Percentiles rank a stretch among this genome's conserved stretches.
phyloP scores from a whole-genome alignment of 306 rosid genomes.

The Rubus idaeus region DNA sequence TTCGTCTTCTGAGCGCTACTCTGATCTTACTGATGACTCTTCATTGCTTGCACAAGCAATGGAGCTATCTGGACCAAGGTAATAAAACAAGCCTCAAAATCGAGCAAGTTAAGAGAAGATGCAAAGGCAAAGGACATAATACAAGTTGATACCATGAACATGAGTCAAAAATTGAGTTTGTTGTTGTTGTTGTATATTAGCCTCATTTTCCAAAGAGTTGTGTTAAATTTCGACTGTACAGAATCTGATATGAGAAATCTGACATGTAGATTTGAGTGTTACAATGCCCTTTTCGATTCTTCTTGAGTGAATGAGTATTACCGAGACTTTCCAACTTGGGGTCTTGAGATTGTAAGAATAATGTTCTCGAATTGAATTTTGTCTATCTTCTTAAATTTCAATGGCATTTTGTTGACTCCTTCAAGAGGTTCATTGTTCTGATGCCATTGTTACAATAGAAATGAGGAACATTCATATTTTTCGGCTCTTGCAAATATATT shows the following conservation, averaged over 20 bases:
- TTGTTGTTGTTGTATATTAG: constrained; percentile 48
- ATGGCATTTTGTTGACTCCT: constrained; percentile 15
- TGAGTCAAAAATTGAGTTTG: constrained; percentile 31
- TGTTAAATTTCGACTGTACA: constrained; percentile 49
- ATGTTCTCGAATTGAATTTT: constrained; percentile 31
- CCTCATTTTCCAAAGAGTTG: constrained; percentile 23
- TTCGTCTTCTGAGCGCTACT: constrained; percentile 82
- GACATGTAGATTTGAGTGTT: constrained; percentile 35
- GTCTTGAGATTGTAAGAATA: constrained; percentile 40
- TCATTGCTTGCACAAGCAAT: constrained; percentile 93
- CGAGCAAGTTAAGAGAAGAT: not conserved
- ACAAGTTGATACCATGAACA: constrained; percentile 13
- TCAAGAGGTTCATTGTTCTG: not conserved
- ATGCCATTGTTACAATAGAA: not conserved
- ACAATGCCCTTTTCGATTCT: constrained; percentile 10
- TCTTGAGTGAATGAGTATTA: constrained; percentile 22
- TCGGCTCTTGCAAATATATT: not conserved
- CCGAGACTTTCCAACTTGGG: constrained; percentile 22
- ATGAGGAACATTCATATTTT: not conserved
- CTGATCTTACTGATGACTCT: constrained; percentile 96
- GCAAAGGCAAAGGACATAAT: not conserved
- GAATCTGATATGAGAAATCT: constrained; percentile 33
- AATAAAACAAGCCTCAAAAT: constrained; percentile 17
- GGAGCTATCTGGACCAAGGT: constrained; percentile 99
- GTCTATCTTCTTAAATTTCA: constrained; percentile 21